These are phyloP conservation scores for Platanthera guangdongensis DNA, from an alignment of 106 monocot species.

Conservation along the genomic window DNA sequence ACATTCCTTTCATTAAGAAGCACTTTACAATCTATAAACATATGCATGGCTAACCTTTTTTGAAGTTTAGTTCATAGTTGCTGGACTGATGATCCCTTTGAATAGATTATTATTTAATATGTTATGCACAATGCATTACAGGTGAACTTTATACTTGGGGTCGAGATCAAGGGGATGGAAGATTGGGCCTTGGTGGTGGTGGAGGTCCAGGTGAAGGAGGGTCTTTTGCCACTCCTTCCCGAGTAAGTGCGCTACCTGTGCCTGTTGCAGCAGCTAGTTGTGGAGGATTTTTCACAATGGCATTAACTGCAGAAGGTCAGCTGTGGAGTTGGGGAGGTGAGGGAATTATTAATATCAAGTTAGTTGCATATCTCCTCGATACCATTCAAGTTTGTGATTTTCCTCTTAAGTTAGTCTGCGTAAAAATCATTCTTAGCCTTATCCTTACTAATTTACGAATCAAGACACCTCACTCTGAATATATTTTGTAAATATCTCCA, in stretches of 20 bases:
- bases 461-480: too few species aligned
- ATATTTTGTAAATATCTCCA: too few species aligned
- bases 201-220: constrained; percentile 93
- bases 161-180: constrained; percentile 94
- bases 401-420: background rate
- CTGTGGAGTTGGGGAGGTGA: constrained; percentile 98
- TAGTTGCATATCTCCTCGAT: background rate
- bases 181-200: constrained; percentile 85
- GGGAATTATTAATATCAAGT: constrained; percentile 4
- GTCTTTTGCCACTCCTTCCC: constrained; percentile 72
- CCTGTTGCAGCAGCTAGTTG: constrained; percentile 68
- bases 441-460: too few species aligned
- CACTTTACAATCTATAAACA: background rate
- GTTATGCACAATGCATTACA: constrained; percentile 15
- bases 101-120: background rate
- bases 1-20: background rate
- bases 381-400: background rate
- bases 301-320: constrained; percentile 68
- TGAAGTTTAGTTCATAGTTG: background rate
- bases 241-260: constrained; percentile 66
- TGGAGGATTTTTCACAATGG: constrained; percentile 96
- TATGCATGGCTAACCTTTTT: background rate
- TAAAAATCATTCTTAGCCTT: background rate
- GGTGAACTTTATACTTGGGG: constrained; percentile 98
- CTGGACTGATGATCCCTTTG: background rate